Percentiles rank a stretch among this genome's conserved stretches.
phyloP scores from a whole-genome alignment of 176 grass and related monocot genomes.

The Paspalum notatum region DNA sequence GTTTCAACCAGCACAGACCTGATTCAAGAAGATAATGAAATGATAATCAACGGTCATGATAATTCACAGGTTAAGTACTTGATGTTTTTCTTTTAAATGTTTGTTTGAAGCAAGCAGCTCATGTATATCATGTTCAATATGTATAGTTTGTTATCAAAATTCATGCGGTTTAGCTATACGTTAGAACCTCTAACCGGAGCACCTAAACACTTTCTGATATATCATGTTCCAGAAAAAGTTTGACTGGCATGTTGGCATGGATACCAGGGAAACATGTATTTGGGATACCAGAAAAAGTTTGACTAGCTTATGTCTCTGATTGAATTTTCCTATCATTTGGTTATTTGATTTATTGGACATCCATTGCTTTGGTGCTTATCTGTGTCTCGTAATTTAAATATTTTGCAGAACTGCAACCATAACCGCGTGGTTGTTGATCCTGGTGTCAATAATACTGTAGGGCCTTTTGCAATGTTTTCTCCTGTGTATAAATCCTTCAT shows the following conservation, averaged over 20 bases:
- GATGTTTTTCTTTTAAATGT: slow-evolving; percentile 17
- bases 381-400: slow-evolving; percentile 16
- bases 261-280: slow-evolving; percentile 5
- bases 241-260: background rate
- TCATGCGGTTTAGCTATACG: slow-evolving; percentile 20
- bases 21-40: slow-evolving; percentile 35
- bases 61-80: slow-evolving; percentile 45
- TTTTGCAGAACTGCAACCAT: slow-evolving; percentile 43
- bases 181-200: slow-evolving; percentile 5
- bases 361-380: slow-evolving; percentile 20
- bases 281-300: no score
- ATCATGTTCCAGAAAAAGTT: background rate
- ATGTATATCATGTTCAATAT: slow-evolving; percentile 18
- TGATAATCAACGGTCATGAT: slow-evolving; percentile 25
- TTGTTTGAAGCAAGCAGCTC: background rate
- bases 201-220: slow-evolving; percentile 4
- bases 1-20: slow-evolving; percentile 20
- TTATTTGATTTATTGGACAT: slow-evolving; percentile 18
- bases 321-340: background rate
- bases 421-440: slow-evolving; percentile 19
- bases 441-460: slow-evolving; percentile 19
- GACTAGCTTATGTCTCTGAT: slow-evolving; percentile 4
- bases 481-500: slow-evolving; percentile 25
- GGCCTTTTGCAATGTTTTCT: slow-evolving; percentile 34
- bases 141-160: slow-evolving; percentile 11